Conservation (phyloP, 2,329 filamentous ascomycete genomes). For the Penicillium occitanis region DNA sequence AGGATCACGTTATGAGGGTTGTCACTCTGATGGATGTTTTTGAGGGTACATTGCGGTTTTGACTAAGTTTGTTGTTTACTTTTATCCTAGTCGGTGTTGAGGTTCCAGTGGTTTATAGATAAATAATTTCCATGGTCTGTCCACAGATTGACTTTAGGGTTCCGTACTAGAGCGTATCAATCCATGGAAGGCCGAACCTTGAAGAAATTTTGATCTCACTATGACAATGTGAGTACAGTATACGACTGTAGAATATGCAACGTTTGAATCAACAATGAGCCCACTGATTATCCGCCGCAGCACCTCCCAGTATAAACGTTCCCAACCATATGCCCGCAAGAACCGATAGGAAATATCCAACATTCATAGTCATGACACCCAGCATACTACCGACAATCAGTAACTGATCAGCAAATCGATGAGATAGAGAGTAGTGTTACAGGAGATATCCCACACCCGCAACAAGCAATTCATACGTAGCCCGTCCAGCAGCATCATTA, state of each 20-base stretch:
- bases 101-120: too few species aligned
- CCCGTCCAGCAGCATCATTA: constrained; percentile 72
- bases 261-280: constrained; percentile 4
- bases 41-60: not conserved
- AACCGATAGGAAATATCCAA: constrained; percentile 78
- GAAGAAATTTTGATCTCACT: not conserved
- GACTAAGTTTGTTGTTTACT: not conserved
- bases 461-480: constrained; percentile 66
- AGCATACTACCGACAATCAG: constrained; percentile 65
- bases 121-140: not conserved
- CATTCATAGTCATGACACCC: constrained; percentile 85
- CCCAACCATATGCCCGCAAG: constrained; percentile 77
- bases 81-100: too few species aligned
- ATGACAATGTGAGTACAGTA: not conserved
- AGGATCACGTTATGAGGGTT: not conserved
- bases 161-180: not conserved
- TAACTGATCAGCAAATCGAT: not conserved
- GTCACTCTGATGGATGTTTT: not conserved
- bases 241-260: too few species aligned
- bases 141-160: not conserved
- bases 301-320: constrained; percentile 68
- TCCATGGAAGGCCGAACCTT: not conserved
- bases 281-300: constrained; percentile 26
- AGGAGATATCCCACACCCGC: constrained; percentile 80
- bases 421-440: constrained; percentile 60